These are phyloP conservation scores for Agrocybe praecox DNA, from an alignment of 768 basidiomycete species.

Conservation along the genomic window DNA sequence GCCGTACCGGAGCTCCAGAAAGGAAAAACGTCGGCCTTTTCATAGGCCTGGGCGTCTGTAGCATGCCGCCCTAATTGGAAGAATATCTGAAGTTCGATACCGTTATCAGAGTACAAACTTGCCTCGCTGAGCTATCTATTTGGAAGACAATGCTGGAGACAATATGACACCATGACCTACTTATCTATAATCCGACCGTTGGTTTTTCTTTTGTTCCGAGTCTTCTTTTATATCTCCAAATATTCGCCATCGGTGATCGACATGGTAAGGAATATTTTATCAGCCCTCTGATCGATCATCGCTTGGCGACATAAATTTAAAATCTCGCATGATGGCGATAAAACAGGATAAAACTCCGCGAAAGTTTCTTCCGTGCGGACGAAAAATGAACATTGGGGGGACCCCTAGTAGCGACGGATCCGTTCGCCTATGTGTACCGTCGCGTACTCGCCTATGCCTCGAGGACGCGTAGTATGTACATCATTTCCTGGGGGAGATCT, in stretches of 20 bases:
- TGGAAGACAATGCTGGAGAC: not conserved
- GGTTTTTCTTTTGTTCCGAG: not conserved
- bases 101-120: not conserved
- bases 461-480: not conserved
- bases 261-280: not conserved
- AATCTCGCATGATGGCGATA: constrained; percentile 6
- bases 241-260: not conserved
- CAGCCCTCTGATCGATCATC: constrained; percentile 2
- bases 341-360: constrained; percentile 6
- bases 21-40: not conserved
- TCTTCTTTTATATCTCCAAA: not conserved
- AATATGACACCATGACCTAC: not conserved
- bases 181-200: not conserved
- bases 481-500: not conserved
- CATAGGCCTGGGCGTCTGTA: not conserved
- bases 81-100: not conserved
- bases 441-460: not conserved
- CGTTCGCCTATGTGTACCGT: not conserved
- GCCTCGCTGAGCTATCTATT: not conserved
- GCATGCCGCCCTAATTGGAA: not conserved
- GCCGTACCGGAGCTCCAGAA: not conserved
- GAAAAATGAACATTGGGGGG: not conserved
- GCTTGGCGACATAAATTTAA: constrained; percentile 3
- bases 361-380: not conserved
- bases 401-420: not conserved